Conservation (phyloP, 176 grass and related monocot genomes). For the Pharus latifolius region DNA sequence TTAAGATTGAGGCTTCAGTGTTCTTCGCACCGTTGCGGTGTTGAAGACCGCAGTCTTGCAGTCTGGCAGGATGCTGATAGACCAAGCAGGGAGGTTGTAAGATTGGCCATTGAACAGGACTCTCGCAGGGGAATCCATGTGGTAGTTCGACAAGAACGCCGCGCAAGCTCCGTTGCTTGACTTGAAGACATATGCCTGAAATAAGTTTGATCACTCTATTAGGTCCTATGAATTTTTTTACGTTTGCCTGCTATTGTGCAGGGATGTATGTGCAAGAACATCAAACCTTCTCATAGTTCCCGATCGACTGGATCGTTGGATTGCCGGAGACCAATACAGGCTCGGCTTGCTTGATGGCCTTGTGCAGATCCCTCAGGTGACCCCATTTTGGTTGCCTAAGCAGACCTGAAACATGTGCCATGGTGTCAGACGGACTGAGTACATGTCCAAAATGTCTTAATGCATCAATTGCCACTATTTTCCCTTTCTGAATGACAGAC, state of each 20-base stretch:
- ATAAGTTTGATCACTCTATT: background rate
- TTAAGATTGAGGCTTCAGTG: background rate
- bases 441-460: background rate
- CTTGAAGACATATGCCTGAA: constrained; percentile 72
- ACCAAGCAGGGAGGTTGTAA: constrained; percentile 81
- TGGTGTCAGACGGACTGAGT: background rate
- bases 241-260: background rate
- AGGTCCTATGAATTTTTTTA: background rate
- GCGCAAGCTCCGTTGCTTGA: constrained; percentile 64
- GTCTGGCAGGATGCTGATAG: constrained; percentile 84
- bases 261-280: background rate
- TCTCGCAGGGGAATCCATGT: constrained; percentile 27
- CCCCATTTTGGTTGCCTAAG: constrained; percentile 86
- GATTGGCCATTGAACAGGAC: constrained; percentile 50
- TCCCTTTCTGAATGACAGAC: background rate
- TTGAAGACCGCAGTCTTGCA: constrained; percentile 88
- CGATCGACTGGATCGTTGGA: constrained; percentile 52
- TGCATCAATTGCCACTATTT: background rate
- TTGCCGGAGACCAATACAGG: constrained; percentile 59
- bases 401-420: constrained; percentile 32
- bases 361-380: constrained; percentile 87
- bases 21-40: constrained; percentile 59
- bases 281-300: constrained; percentile 63
- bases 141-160: constrained; percentile 85
- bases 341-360: constrained; percentile 91